These are phyloP conservation scores for Blepharisma stoltei DNA, from an alignment of 73 alveolate species.

Conservation along the genomic window DNA sequence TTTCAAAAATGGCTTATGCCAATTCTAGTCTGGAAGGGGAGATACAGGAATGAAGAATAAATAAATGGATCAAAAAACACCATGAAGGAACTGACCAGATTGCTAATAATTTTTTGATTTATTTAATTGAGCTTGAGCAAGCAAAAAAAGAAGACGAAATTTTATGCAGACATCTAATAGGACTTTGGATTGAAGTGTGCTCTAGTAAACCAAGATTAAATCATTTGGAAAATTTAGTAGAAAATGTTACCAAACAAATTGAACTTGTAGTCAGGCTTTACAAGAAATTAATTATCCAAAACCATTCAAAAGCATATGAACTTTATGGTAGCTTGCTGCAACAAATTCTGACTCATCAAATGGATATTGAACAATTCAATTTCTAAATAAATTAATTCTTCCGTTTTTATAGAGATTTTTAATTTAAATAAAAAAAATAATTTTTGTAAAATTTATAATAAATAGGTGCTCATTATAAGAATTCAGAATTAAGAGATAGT, in stretches of 20 bases:
- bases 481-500: not conserved
- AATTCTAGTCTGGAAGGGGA: not conserved
- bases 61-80: not conserved
- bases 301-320: not conserved
- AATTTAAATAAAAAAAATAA: too few relatives aligned
- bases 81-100: not conserved
- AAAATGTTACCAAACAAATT: not conserved
- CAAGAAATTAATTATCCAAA: not conserved
- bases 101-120: not conserved
- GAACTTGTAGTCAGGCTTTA: not conserved
- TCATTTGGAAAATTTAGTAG: not conserved
- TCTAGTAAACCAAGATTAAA: not conserved
- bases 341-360: too few relatives aligned
- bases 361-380: too few relatives aligned
- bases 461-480: too few relatives aligned
- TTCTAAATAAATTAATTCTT: too few relatives aligned
- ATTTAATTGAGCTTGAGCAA: not conserved
- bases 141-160: conserved; percentile 1
- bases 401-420: too few relatives aligned
- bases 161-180: not conserved
- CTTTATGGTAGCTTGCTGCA: not conserved
- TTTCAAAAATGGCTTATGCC: not conserved
- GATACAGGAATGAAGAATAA: not conserved
- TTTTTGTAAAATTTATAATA: too few relatives aligned
- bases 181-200: not conserved